phyloP scores from a whole-genome alignment of 164 flowering plant genomes.

The Aristolochia contorta region DNA sequence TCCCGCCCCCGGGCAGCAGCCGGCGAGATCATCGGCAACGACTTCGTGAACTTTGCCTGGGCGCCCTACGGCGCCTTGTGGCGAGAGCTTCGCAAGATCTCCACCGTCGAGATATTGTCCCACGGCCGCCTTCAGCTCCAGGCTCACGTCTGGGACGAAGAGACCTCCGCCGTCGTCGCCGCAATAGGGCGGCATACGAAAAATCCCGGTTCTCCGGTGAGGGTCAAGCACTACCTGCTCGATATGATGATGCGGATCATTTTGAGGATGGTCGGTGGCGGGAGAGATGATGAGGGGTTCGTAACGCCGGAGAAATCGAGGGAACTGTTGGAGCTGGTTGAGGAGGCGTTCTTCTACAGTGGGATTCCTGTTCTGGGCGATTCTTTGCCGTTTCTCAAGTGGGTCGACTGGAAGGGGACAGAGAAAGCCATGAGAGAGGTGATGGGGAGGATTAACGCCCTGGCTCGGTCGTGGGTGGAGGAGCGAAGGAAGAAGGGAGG shows the following conservation, averaged over 20 bases:
- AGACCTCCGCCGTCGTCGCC: background rate
- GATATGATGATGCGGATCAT: background rate
- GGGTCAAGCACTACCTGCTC: background rate
- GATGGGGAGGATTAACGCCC: background rate
- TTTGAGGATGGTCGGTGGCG: background rate
- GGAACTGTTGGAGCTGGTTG: background rate
- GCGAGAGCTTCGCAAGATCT: conserved; percentile 4
- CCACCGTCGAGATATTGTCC: conserved; percentile 4
- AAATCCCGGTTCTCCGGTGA: background rate
- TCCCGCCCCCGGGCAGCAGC: background rate
- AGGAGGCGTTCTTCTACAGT: background rate
- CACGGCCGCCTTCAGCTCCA: background rate
- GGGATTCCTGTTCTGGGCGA: conserved; percentile 16
- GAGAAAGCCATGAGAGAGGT: conserved; percentile 7
- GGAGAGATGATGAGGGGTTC: background rate
- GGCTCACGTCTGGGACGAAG: background rate
- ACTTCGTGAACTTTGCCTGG: background rate
- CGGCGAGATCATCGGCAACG: background rate
- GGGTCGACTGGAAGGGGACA: conserved; percentile 16
- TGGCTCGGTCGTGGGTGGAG: background rate
- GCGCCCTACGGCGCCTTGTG: conserved; percentile 8
- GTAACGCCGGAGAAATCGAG: background rate
- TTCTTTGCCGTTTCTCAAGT: conserved; percentile 15
- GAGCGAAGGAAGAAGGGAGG: conserved; percentile 14
- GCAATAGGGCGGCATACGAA: background rate